Evolutionary conservation across 306 rosid genomes (phyloP).

Genomic region (Biancaea sappan): DNA sequence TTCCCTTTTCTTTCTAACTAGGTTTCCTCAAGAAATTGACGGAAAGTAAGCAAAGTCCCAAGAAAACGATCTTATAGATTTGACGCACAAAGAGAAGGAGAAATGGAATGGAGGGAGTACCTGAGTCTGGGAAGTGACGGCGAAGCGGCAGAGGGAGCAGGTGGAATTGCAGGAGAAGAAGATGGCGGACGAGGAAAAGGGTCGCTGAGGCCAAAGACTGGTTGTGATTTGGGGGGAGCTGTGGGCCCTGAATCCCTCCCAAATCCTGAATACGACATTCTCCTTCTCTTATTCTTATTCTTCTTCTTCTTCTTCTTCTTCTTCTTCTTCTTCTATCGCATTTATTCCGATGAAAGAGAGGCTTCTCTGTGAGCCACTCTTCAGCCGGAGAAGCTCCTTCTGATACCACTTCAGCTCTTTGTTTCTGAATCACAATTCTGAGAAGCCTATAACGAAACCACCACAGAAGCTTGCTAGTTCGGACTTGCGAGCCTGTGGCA

Average conservation of each 20-base stretch:
- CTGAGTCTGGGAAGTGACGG: neutral
- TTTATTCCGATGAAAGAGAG: neutral
- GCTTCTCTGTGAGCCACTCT: neutral
- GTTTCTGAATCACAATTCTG: neutral
- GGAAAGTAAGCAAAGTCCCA: neutral
- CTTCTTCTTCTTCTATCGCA: constrained; percentile 29
- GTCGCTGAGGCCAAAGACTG: neutral
- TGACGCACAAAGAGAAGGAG: neutral
- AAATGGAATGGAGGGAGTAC: neutral
- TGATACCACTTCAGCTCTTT: constrained; percentile 1
- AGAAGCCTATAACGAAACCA: neutral
- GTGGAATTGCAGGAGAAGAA: neutral
- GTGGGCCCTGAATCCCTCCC: constrained; percentile 56
- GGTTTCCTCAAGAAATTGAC: neutral
- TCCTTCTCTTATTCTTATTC: constrained; percentile 13
- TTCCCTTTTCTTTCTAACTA: no score
- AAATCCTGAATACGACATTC: constrained; percentile 39
- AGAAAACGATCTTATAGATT: neutral
- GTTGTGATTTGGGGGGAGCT: constrained; percentile 34
- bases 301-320: constrained; percentile 16
- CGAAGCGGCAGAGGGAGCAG: neutral
- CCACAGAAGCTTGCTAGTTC: neutral
- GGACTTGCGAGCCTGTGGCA: neutral
- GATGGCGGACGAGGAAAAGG: neutral
- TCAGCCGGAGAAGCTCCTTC: constrained; percentile 6